phyloP scores from a whole-genome alignment of 352 stramenopile genomes.

The Phytopythium ostracodes region DNA sequence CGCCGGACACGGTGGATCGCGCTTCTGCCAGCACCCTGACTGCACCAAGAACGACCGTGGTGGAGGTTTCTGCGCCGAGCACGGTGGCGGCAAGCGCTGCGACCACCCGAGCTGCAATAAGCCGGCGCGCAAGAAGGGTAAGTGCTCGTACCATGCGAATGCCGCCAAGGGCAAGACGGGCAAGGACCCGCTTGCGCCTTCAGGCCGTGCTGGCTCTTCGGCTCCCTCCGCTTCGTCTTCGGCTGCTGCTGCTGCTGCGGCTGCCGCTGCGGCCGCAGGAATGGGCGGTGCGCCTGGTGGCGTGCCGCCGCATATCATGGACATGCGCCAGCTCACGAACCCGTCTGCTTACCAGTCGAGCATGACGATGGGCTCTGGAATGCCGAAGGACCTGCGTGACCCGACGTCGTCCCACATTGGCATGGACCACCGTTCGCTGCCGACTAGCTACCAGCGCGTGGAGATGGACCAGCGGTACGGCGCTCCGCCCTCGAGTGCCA shows the following conservation, averaged over 20 bases:
- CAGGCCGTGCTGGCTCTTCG: constrained; percentile 3
- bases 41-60: constrained; percentile 88
- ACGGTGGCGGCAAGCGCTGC: constrained; percentile 84
- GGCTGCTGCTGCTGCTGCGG: constrained; percentile 1
- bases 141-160: constrained; percentile 85
- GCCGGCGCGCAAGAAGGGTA: constrained; percentile 80
- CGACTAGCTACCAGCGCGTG: constrained; percentile 43
- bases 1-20: constrained; percentile 72
- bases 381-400: constrained; percentile 42
- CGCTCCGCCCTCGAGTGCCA: background rate
- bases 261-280: background rate
- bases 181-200: constrained; percentile 37
- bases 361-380: constrained; percentile 17
- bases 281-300: constrained; percentile 5
- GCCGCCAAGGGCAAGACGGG: constrained; percentile 61
- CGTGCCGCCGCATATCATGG: constrained; percentile 66
- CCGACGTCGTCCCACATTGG: constrained; percentile 16
- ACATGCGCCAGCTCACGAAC: constrained; percentile 79
- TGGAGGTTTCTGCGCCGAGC: constrained; percentile 80
- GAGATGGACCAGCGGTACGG: constrained; percentile 74
- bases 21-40: constrained; percentile 80
- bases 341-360: constrained; percentile 36
- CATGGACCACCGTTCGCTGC: constrained; percentile 46
- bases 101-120: constrained; percentile 74
- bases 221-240: background rate